Evolutionary conservation across 495 filamentous ascomycete genomes (phyloP), one percentile per base, ranked within the genome.

Genomic region (Friedmanniomyces endolithicus): DNA sequence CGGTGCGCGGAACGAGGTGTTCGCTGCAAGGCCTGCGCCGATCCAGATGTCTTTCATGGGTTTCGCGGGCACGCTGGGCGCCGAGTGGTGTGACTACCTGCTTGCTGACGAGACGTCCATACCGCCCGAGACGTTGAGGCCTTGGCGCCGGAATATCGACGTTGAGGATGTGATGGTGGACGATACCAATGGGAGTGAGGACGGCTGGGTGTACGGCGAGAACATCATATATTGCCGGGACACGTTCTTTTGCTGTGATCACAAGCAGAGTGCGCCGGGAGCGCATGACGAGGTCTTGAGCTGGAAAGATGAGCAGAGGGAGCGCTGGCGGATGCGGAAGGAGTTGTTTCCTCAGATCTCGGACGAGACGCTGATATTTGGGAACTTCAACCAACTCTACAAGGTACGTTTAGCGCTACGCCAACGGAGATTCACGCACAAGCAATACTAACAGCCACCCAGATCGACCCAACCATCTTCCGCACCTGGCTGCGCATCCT

Each of bases 31-130:
- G 24, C 89, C 92, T 11, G 88, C 89, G 2, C 92, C 92, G 0
- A 90, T 99, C 48, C 92, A 97, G 61, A 99, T 99, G 92, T 95
- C 92, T 0, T 99, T 99, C 67, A 99, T 99, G 92, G 92, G 92
- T 1, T 97, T 99, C 68, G 92, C 92, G 0, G 92, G 92, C 7
- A 95, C 92, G 1, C 75, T 99, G 9, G 92, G 94, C 11, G 92
- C 92, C 25, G 92, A 97, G 64, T 99, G 92, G 92, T 99, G 92
- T 66, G 92, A 99, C 63, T 99, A 99, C 63, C 80, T 99, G 27
- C 78, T 97, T 27, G 90, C 92, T 3, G 92, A 99, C 63, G 72
- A 83, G 43, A 86, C 87, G 8, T 89, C 92, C 0, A 84, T 99
- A 50, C 94, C 92, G 0, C 75, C 74, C 6, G 80, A 82, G 6